Evolutionary conservation across 352 stramenopile species (phyloP).

Genomic region (Saprolegnia parasitica): DNA sequence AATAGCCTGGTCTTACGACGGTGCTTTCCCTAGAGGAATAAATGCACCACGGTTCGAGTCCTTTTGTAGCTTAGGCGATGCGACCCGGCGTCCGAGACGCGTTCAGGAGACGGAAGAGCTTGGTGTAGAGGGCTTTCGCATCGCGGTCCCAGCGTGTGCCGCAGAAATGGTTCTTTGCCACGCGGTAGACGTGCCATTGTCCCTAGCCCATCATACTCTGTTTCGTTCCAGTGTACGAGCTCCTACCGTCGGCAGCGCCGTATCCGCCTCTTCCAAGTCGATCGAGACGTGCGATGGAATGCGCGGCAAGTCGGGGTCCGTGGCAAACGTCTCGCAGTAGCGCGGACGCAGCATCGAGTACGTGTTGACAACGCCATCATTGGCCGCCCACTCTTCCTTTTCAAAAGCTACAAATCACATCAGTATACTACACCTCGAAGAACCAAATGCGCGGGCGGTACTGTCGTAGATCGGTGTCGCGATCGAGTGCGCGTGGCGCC

Average conservation of each 20-base stretch:
- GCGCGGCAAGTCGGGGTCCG: constrained; percentile 34
- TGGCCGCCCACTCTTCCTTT: constrained; percentile 57
- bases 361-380: constrained; percentile 71
- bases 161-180: constrained; percentile 68
- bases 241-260: constrained; percentile 36
- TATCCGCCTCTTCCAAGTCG: constrained; percentile 33
- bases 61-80: too few species aligned
- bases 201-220: constrained; percentile 37
- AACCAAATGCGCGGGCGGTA: neutral
- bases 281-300: constrained; percentile 73
- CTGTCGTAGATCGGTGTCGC: neutral
- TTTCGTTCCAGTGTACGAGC: constrained; percentile 21
- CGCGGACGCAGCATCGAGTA: constrained; percentile 63
- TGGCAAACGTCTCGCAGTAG: constrained; percentile 36
- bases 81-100: too few species aligned
- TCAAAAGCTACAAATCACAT: constrained; percentile 40
- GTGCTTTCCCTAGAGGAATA: too few species aligned
- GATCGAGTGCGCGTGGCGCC: constrained; percentile 3
- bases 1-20: too few species aligned
- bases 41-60: too few species aligned
- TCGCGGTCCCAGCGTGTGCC: constrained; percentile 67
- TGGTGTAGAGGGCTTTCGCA: constrained; percentile 56
- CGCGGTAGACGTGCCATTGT: constrained; percentile 74
- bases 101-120: constrained; percentile 42
- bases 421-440: neutral